Base-by-base conservation (phyloP, 2,329 filamentous ascomycete genomes). In the Ceratocystis colombiana region DNA sequence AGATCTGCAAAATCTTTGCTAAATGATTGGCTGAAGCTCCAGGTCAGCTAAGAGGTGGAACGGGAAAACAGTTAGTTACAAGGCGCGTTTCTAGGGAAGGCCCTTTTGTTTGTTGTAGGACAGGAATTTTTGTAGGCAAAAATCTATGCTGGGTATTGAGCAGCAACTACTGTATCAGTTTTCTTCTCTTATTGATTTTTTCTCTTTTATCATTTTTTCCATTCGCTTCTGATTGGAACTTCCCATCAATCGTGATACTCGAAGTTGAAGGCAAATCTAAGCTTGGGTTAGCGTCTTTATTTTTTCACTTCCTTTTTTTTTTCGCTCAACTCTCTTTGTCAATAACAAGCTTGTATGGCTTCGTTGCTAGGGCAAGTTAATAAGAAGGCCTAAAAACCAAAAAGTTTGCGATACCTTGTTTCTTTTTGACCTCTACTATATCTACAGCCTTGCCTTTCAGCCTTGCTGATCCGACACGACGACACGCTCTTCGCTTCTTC, bases 391-490 rank as follows among this genome's bases (percentile, higher is more conserved):
- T 30, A 12, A n/a, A 59, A 37, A 37, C 46, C 41, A 62, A 46
- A 28, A 30, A 63, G 61, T 33, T 63, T 48, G 61, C 41, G 41
- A 63, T 63, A 50, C 44, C 48, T 53, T 53, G 48, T 53, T 48
- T 63, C 48, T 33, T 46, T 30, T 25, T 22, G 8, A 45, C 15
- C 48, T 25, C 2, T 53, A 33, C 28, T 17, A 37, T n/a, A 30
- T 41, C 25, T 59, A 33, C 44, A 63, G 61, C 61, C 61, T 63
- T 22, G 44, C 41, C 20, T 17, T 25, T 48, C 44, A 63, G 61
- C 61, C 61, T 63, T 48, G 61, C 44, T 22, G 41, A 12, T 48
- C n/a, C 28, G 22, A 22, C 41, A 17, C 37, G 20, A 45, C 61
- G 37, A 41, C 20, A 46, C 57, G 17, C 20, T 17, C 15, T 15